A percentile compares a stretch with the other conserved stretches of the same genome.
Conservation (phyloP, 805 yeast genomes). For the Candida sanyiensis region DNA sequence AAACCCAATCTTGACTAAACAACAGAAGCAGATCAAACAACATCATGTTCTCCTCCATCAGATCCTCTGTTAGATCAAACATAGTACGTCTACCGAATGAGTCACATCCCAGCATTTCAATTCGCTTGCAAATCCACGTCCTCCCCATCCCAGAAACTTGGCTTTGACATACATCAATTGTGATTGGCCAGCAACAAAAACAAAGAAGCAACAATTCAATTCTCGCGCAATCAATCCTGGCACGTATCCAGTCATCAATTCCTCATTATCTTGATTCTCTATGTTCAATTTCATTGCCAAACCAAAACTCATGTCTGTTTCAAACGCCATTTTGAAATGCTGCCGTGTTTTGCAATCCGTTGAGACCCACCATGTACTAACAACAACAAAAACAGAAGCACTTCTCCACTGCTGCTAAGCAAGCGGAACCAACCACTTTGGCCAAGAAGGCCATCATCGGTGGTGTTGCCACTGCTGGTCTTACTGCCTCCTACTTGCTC, state of each 20-base stretch:
- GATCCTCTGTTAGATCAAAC: conserved; percentile 29
- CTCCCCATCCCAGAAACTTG: neutral
- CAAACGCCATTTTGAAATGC: no score
- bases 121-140: neutral
- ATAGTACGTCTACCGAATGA: conserved; percentile 20
- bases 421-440: conserved; percentile 29
- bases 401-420: conserved; percentile 32
- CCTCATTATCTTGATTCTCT: no score
- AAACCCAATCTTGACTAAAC: neutral
- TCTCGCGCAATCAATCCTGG: neutral
- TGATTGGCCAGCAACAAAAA: conserved; percentile 10
- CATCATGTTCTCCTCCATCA: conserved; percentile 28
- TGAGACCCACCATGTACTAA: conserved; percentile 11
- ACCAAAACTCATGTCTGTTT: no score
- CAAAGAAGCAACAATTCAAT: neutral
- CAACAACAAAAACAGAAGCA: conserved; percentile 20
- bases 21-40: conserved; percentile 9
- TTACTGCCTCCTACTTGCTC: conserved; percentile 73
- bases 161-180: conserved; percentile 9
- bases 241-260: no score
- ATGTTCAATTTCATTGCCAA: no score
- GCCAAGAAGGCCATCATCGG: conserved; percentile 51
- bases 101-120: neutral
- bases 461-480: conserved; percentile 66
- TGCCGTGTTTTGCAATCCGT: neutral